phyloP scores from a whole-genome alignment of 768 basidiomycete species.

The Panaeolus cyanescens region DNA sequence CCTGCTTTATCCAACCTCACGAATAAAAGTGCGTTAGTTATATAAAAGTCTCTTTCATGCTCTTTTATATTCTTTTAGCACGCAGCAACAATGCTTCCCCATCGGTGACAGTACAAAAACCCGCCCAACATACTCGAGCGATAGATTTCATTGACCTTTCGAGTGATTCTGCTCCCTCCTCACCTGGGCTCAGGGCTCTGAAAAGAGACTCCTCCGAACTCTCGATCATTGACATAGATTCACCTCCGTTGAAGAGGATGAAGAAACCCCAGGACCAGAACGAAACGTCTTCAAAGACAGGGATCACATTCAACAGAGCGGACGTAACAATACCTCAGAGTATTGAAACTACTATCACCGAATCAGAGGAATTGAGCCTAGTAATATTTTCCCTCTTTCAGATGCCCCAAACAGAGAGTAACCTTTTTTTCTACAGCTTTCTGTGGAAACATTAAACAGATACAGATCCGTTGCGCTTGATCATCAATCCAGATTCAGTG shows the following conservation, averaged over 20 bases:
- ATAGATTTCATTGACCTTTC: slow-evolving; percentile 35
- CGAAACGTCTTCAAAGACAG: not conserved
- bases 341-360: too few species aligned
- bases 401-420: too few species aligned
- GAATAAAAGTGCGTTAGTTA: not conserved
- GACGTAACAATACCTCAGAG: not conserved
- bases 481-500: slow-evolving; percentile 29
- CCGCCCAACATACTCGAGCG: slow-evolving; percentile 15
- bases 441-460: slow-evolving; percentile 25
- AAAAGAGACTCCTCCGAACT: slow-evolving; percentile 46
- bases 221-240: slow-evolving; percentile 27
- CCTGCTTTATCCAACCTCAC: slow-evolving; percentile 5
- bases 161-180: slow-evolving; percentile 36
- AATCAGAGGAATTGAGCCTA: too few species aligned
- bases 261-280: not conserved
- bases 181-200: slow-evolving; percentile 25
- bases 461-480: slow-evolving; percentile 32
- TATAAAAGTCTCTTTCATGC: too few species aligned
- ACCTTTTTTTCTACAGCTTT: slow-evolving; percentile 25
- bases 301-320: not conserved
- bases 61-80: not conserved
- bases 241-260: slow-evolving; percentile 5
- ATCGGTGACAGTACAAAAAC: slow-evolving; percentile 18
- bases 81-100: not conserved
- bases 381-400: too few species aligned